Evolutionary conservation across 169 alveolate genomes (phyloP).

Genomic region (Cryptosporidium felis): DNA sequence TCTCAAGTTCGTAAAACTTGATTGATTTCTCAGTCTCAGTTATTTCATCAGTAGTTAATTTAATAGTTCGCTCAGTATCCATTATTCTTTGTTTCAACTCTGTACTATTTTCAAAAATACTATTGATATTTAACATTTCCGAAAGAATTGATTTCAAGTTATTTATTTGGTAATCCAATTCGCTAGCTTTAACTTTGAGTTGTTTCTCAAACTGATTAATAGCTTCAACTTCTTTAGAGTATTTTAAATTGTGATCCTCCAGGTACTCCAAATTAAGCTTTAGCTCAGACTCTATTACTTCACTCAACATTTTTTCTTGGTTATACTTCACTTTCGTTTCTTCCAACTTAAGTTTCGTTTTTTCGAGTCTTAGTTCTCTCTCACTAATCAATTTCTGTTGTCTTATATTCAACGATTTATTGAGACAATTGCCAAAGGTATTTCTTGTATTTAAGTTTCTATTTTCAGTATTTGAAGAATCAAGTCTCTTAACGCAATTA

Average conservation of each 20-base stretch:
- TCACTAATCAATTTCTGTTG: constrained; percentile 42
- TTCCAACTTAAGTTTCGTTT: background rate
- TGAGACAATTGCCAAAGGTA: no score
- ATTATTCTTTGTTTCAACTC: background rate
- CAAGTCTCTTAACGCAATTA: no score
- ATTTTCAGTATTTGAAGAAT: no score
- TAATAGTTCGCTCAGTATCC: constrained; percentile 10
- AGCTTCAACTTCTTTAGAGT: background rate
- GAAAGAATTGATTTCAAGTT: background rate
- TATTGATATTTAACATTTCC: background rate
- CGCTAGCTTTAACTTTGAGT: background rate
- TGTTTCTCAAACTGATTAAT: background rate
- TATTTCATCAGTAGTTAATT: constrained; percentile 12
- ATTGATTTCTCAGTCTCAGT: constrained; percentile 38
- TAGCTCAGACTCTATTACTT: constrained; percentile 29
- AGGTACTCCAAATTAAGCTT: constrained; percentile 18
- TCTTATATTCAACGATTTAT: constrained; percentile 30
- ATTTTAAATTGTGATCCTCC: constrained; percentile 27
- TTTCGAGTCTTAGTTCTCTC: constrained; percentile 27
- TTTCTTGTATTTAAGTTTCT: no score
- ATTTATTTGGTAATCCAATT: background rate
- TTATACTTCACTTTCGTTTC: background rate
- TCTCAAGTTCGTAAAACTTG: constrained; percentile 2
- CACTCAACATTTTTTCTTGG: background rate
- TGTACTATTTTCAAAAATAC: background rate